Conservation (phyloP, 306 rosid genomes). For the Ormosia semicastrata region DNA sequence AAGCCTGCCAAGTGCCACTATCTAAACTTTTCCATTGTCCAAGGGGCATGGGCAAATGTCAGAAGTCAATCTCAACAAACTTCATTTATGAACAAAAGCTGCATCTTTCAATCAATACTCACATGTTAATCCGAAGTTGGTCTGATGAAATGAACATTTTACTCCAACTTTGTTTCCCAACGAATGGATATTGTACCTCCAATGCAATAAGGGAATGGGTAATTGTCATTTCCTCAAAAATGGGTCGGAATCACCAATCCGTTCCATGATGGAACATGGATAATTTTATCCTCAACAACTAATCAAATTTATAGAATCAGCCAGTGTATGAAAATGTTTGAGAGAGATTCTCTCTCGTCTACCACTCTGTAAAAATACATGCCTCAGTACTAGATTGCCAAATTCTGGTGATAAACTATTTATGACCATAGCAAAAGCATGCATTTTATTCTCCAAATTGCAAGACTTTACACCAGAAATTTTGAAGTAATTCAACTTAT, state of each 20-base stretch:
- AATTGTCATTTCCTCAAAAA: background rate
- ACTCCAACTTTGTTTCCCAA: background rate
- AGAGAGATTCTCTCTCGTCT: background rate
- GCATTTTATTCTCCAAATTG: background rate
- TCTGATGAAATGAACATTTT: background rate
- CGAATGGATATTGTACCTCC: background rate
- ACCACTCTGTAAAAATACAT: background rate
- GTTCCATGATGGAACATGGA: background rate
- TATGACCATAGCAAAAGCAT: background rate
- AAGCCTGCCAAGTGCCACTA: background rate
- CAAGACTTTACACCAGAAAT: background rate
- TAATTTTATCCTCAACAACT: background rate
- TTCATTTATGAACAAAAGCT: background rate
- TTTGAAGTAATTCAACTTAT: background rate
- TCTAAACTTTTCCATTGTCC: background rate
- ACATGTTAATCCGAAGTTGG: background rate
- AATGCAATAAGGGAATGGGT: background rate
- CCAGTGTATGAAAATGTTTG: background rate
- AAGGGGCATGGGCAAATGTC: background rate
- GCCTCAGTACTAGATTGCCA: background rate
- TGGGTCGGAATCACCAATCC: background rate
- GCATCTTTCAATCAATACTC: background rate
- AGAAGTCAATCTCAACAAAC: background rate
- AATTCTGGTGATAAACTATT: background rate
- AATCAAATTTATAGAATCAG: background rate